These are phyloP conservation scores for Pterocarpus macrocarpus DNA, from an alignment of 306 rosid species.

Conservation along the genomic window DNA sequence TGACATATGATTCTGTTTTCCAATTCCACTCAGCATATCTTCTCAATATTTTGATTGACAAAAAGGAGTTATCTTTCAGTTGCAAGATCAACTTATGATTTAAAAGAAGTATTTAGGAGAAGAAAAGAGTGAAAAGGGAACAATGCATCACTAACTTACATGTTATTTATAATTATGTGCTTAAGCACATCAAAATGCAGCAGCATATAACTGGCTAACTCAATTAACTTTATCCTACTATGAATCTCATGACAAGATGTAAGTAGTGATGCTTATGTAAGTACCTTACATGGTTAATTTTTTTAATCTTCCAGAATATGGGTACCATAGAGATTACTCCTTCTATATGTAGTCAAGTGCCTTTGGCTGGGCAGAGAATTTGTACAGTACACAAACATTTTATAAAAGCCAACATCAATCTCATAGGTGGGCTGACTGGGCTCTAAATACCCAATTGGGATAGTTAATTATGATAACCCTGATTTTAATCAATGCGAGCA, in stretches of 20 bases:
- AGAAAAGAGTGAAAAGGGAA: slow-evolving; percentile 29
- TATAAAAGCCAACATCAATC: background rate
- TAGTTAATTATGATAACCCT: slow-evolving; percentile 10
- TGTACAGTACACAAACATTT: background rate
- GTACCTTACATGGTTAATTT: slow-evolving; percentile 20
- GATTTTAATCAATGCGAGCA: slow-evolving; percentile 20
- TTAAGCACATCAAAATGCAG: background rate
- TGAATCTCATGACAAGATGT: background rate
- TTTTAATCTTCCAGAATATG: slow-evolving; percentile 19
- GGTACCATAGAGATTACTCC: background rate
- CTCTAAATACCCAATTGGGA: background rate
- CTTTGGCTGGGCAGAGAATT: slow-evolving; percentile 16
- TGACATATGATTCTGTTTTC: slow-evolving; percentile 15
- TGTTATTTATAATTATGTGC: slow-evolving; percentile 8
- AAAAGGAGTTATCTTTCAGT: slow-evolving; percentile 27
- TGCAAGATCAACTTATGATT: slow-evolving; percentile 10
- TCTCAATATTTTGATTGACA: slow-evolving; percentile 28
- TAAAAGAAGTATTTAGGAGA: background rate
- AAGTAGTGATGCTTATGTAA: background rate
- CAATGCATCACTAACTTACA: background rate
- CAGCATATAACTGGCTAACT: slow-evolving; percentile 11
- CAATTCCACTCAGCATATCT: slow-evolving; percentile 10
- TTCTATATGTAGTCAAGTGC: slow-evolving; percentile 2
- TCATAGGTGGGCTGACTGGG: background rate
- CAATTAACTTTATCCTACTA: background rate